Conservation (phyloP, 2,329 filamentous ascomycete genomes). For the Juglanconis juglandina region DNA sequence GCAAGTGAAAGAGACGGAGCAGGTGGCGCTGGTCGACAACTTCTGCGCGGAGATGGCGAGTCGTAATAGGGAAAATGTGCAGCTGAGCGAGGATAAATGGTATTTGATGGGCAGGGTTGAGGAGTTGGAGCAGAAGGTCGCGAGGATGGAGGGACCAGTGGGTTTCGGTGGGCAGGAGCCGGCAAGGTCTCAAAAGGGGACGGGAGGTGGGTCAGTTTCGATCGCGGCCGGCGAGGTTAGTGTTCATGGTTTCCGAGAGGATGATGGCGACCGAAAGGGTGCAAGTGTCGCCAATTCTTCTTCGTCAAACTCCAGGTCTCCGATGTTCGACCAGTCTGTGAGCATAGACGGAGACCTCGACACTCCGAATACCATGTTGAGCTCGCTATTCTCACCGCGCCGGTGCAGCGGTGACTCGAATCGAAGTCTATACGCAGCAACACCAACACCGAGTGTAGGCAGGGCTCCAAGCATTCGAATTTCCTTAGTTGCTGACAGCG, state of each 20-base stretch:
- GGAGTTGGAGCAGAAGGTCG: conserved; percentile 4
- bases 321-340: background rate
- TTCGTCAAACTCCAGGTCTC: background rate
- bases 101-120: conserved; percentile 7
- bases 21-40: background rate
- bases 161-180: background rate
- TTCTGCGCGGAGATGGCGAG: conserved; percentile 5
- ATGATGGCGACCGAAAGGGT: background rate
- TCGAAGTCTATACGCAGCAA: background rate
- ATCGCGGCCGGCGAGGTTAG: too few species aligned
- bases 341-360: background rate
- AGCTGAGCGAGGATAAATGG: conserved; percentile 11
- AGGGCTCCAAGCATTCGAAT: background rate
- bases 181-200: background rate
- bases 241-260: background rate
- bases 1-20: conserved; percentile 6
- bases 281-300: background rate
- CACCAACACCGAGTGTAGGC: background rate
- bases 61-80: background rate
- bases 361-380: background rate
- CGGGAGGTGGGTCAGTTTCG: too few species aligned
- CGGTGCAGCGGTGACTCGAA: background rate
- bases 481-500: background rate
- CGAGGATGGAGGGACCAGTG: background rate
- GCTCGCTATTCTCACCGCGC: background rate